phyloP scores from a whole-genome alignment of 2,329 filamentous ascomycete species.

The Cytospora piceicola region DNA sequence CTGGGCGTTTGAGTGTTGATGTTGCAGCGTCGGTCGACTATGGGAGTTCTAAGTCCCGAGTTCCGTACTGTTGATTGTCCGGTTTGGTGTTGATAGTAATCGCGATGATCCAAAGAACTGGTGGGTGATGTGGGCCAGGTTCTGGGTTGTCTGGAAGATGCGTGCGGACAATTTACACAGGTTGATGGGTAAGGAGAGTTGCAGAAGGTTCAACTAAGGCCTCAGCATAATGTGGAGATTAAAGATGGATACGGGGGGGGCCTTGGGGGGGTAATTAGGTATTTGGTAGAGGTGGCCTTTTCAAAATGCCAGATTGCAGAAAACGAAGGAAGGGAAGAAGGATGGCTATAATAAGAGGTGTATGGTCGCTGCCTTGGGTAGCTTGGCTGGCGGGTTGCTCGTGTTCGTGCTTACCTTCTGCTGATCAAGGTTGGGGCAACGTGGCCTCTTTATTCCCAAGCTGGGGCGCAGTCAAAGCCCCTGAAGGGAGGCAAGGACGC shows the following conservation, averaged over 20 bases:
- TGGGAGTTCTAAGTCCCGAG: conserved; percentile 1
- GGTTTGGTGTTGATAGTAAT: not conserved
- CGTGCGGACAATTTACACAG: conserved; percentile 22
- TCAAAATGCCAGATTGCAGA: conserved; percentile 19
- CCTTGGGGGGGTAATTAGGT: not conserved
- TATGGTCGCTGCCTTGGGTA: conserved; percentile 5
- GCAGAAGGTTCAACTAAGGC: conserved; percentile 22
- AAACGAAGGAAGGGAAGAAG: conserved; percentile 8
- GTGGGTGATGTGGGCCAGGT: not conserved
- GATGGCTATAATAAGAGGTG: not conserved
- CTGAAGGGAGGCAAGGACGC: conserved; percentile 6
- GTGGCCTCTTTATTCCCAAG: conserved; percentile 29
- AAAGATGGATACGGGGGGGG: not conserved
- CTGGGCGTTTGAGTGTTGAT: conserved; percentile 13
- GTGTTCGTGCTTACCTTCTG: conserved; percentile 15
- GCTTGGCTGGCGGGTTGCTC: conserved; percentile 10
- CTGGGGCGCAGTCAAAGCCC: conserved; percentile 17
- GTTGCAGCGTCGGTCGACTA: not conserved
- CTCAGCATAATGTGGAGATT: conserved; percentile 25
- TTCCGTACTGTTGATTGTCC: conserved; percentile 22
- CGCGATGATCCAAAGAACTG: not conserved
- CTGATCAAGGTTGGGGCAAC: conserved; percentile 22
- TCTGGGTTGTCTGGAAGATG: conserved; percentile 11
- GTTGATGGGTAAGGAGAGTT: conserved; percentile 7
- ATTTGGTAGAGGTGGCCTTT: conserved; percentile 1